Conservation (phyloP, 2,329 filamentous ascomycete genomes). For the Cordyceps tenuipes region DNA sequence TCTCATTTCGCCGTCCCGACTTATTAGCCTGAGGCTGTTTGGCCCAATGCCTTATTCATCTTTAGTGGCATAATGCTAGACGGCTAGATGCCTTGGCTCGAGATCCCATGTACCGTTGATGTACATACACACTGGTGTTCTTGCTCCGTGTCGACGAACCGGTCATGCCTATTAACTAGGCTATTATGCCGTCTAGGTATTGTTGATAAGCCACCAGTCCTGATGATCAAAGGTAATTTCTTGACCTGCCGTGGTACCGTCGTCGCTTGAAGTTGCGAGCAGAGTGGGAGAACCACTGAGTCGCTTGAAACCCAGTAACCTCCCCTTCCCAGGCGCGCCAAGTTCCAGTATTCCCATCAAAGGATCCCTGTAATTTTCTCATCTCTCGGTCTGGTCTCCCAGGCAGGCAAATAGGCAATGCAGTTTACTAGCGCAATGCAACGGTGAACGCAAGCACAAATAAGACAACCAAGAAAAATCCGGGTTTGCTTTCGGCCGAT, state of each 20-base stretch:
- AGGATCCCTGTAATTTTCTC: conserved; percentile 1
- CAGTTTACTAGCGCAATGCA: background rate
- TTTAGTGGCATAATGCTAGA: background rate
- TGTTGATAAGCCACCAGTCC: background rate
- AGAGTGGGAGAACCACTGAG: background rate
- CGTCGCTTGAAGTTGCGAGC: background rate
- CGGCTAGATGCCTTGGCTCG: conserved; percentile 4
- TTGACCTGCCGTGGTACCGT: background rate
- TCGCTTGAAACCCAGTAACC: background rate
- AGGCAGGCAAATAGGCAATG: conserved; percentile 4
- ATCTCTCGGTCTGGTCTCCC: background rate
- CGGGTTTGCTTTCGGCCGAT: background rate
- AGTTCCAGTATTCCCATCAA: conserved; percentile 4
- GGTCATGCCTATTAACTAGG: no score
- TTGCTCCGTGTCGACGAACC: background rate
- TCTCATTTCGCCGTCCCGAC: background rate
- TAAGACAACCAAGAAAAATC: background rate
- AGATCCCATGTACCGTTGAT: background rate
- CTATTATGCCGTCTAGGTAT: background rate
- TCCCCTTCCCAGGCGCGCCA: background rate
- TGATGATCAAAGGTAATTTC: background rate
- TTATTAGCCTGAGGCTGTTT: background rate
- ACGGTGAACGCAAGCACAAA: background rate
- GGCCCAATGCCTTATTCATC: no score
- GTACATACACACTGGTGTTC: background rate